Base-by-base conservation (phyloP, 2,329 filamentous ascomycete genomes). In the Hypocreales sp. region DNA sequence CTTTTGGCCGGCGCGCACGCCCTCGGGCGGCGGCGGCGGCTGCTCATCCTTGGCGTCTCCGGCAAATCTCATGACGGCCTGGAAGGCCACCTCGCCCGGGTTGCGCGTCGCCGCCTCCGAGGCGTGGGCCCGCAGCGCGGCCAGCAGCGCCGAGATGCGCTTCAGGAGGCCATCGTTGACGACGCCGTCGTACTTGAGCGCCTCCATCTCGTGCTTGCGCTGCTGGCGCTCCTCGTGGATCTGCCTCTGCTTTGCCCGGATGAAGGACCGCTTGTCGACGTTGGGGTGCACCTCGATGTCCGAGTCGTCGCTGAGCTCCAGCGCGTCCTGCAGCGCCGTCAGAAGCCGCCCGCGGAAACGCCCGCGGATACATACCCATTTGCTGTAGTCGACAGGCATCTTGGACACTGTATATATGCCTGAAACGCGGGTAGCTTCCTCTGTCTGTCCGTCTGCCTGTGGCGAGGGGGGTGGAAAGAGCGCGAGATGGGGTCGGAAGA, bases 221-320 rank as follows among this genome's bases (percentile, higher is more conserved):
- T 92, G 79, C 40, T 75, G 65, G 30, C 90, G 78, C 50, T 94
- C 79, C 47, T 86, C 74, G 53, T 98, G 90, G 44, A 98, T 98
- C 58, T 98, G 86, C 42, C 76, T 79, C 60, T 95, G 90, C 59
- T 98, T 98, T 38, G 90, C 92, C 39, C 87, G 82, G 52, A 98
- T 98, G 56, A 98, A 98, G 34, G 87, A 95, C 27, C 79, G 73
- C 56, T 98, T 98, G 61, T 98, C 90, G 50, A 98, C 90, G 50
- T 98, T 98, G 34, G 90, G 90, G 55, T 98, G 90, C 27, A 95
- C 90, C 59, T 98, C 90, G 44, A 98, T 77, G 47, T 98, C 90
- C 27, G 84, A 94, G 57, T 98, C 90, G 56, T 98, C 90, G 46
- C 83, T 93, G 48, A 98, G 75, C 72, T 98, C 90, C 47, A 98